These are phyloP conservation scores for Hymenoscyphus salicellus DNA, from an alignment of 2,329 filamentous ascomycete genomes.

Conservation along the genomic window DNA sequence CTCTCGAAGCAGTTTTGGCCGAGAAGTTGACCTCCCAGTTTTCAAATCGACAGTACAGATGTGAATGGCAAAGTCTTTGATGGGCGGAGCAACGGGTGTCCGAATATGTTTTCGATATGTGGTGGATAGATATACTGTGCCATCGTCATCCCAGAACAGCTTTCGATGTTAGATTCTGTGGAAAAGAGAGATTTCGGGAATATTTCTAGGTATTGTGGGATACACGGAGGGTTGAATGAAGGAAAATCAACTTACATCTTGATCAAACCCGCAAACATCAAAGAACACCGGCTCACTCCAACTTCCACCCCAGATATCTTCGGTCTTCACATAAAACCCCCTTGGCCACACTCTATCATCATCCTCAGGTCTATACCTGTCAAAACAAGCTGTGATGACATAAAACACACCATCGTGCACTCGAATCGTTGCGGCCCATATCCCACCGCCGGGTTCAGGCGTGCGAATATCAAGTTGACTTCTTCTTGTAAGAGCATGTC, in stretches of 20 bases:
- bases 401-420: constrained; percentile 39
- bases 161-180: constrained; percentile 21
- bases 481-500: constrained; percentile 46
- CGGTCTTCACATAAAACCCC: constrained; percentile 51
- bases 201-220: neutral
- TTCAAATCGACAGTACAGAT: constrained; percentile 47
- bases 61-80: constrained; percentile 53
- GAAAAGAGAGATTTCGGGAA: neutral
- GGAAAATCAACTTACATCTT: constrained; percentile 43
- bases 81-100: constrained; percentile 34
- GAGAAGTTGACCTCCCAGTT: constrained; percentile 51
- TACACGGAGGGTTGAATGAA: neutral
- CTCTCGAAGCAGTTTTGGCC: constrained; percentile 54
- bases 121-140: constrained; percentile 47
- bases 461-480: constrained; percentile 44
- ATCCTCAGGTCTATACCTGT: constrained; percentile 38
- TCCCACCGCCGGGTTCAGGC: constrained; percentile 49
- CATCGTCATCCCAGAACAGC: constrained; percentile 56
- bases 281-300: constrained; percentile 60
- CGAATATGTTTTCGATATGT: constrained; percentile 45
- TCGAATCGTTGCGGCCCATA: constrained; percentile 39
- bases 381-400: constrained; percentile 3
- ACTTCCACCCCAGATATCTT: constrained; percentile 50
- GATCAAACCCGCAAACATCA: constrained; percentile 62
- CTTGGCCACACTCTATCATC: constrained; percentile 37